Conservation (phyloP, 179 eudicot species). For the Heliamphora ciliata region DNA sequence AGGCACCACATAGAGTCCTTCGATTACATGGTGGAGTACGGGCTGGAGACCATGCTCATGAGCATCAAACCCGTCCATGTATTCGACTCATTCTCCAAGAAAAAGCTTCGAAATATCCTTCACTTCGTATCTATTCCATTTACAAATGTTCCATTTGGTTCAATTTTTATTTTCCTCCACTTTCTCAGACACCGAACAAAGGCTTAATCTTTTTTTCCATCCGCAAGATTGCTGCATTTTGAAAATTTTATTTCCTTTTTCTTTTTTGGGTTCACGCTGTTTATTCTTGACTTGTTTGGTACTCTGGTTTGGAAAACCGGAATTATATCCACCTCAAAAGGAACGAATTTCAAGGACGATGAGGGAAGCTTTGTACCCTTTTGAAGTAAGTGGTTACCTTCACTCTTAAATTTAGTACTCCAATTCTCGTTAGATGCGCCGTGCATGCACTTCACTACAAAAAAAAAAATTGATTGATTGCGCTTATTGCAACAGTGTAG, state of each 20-base stretch:
- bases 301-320: conserved; percentile 61
- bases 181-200: not conserved
- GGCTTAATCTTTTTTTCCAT: too few relatives aligned
- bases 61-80: conserved; percentile 53
- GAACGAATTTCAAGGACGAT: conserved; percentile 31
- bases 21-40: conserved; percentile 49
- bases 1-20: conserved; percentile 74
- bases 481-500: conserved; percentile 58
- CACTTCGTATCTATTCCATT: not conserved
- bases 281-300: conserved; percentile 49
- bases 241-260: too few relatives aligned
- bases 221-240: too few relatives aligned
- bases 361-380: conserved; percentile 46
- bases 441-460: not conserved
- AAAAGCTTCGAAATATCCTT: conserved; percentile 83
- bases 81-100: conserved; percentile 30
- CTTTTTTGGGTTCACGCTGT: conserved; percentile 8
- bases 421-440: not conserved
- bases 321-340: conserved; percentile 48
- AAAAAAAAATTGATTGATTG: not conserved
- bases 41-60: conserved; percentile 36
- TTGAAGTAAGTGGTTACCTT: conserved; percentile 41
- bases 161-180: not conserved
- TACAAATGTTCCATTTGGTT: not conserved
- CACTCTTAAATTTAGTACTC: too few relatives aligned